These are phyloP conservation scores for Mucor plumbeus DNA, from an alignment of 371 early-diverging fungal genomes.

Conservation along the genomic window DNA sequence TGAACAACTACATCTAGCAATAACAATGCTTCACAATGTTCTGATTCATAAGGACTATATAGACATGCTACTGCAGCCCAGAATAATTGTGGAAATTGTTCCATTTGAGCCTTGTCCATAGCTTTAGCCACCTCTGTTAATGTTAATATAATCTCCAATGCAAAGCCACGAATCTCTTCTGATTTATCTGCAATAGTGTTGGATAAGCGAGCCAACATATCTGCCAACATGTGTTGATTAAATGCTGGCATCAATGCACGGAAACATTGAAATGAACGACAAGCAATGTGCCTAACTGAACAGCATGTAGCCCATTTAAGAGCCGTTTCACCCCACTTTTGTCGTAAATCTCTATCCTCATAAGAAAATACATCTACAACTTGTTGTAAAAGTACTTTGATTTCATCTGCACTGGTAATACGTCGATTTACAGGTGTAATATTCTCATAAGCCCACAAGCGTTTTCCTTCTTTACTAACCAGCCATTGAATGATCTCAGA, in stretches of 20 bases:
- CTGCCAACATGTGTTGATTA: slow-evolving; percentile 81
- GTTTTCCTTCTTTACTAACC: slow-evolving; percentile 75
- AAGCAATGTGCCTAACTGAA: slow-evolving; percentile 89
- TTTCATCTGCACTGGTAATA: slow-evolving; percentile 50
- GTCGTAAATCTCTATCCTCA: slow-evolving; percentile 73
- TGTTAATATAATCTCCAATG: slow-evolving; percentile 83
- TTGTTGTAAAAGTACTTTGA: slow-evolving; percentile 42
- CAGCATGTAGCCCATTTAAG: slow-evolving; percentile 92
- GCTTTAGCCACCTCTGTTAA: slow-evolving; percentile 68
- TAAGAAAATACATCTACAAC: slow-evolving; percentile 62
- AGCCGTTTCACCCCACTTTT: slow-evolving; percentile 87
- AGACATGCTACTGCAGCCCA: slow-evolving; percentile 84
- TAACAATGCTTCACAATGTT: slow-evolving; percentile 71
- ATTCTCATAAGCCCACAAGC: slow-evolving; percentile 84
- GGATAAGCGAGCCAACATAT: slow-evolving; percentile 82
- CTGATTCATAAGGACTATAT: slow-evolving; percentile 79
- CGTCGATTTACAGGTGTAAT: slow-evolving; percentile 65
- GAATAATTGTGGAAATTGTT: slow-evolving; percentile 79
- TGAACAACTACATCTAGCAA: slow-evolving; percentile 68
- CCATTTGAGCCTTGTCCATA: slow-evolving; percentile 62
- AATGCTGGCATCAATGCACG: slow-evolving; percentile 79
- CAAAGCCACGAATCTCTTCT: slow-evolving; percentile 85
- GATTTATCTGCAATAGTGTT: slow-evolving; percentile 85
- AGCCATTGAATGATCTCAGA: slow-evolving; percentile 67
- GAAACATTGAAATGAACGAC: slow-evolving; percentile 88